Base-by-base conservation (phyloP, 208 protist species). In the Crithidia fasciculata region DNA sequence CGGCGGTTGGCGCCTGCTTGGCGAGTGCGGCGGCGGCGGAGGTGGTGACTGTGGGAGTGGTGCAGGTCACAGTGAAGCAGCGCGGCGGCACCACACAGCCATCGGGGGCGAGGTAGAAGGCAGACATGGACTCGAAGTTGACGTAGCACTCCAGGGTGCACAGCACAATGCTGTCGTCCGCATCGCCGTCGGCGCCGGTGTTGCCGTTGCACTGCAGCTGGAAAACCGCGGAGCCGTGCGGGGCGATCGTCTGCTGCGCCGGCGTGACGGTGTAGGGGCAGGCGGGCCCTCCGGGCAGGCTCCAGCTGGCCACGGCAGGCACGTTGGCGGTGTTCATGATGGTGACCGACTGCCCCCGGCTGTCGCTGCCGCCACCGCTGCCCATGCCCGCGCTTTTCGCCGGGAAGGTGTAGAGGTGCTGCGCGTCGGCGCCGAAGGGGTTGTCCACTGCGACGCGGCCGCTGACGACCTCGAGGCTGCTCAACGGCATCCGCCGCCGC, bases 101-200 rank as follows among this genome's bases (percentile, higher is more conserved):
- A 16, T 92, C 81, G 0, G 61, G 74, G 8, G 92, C 82, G 39
- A 95, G 78, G 52, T 91, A 88, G 69, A 97, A 97, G 5, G 85
- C 89, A 39, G 85, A 84, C 85, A 97, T 96, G 41, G 87, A 80
- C 63, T 90, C 96, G 72, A 88, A 95, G 74, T 88, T 91, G 44
- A 95, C 88, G 80, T 95, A 97, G 83, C 96, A 98, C 89, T 98
- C 94, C 9, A 98, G 41, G 57, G 69, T 65, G 57, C 56, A 54
- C 49, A 55, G 39, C 12, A 64, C 62, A 9, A 67, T 15, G 5
- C 63, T n/a, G 28, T 76, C 76, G 40, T 75, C 62, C 13, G 53
- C 58, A 49, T 41, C 41, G 69, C 44, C 40, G 63, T 28, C 76
- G 41, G 61, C 54, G 36, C 58, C 58, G 52, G 39, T 50, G 69